These are phyloP conservation scores for Tephrocybe sp. DNA, from an alignment of 768 basidiomycete genomes.

Conservation along the genomic window DNA sequence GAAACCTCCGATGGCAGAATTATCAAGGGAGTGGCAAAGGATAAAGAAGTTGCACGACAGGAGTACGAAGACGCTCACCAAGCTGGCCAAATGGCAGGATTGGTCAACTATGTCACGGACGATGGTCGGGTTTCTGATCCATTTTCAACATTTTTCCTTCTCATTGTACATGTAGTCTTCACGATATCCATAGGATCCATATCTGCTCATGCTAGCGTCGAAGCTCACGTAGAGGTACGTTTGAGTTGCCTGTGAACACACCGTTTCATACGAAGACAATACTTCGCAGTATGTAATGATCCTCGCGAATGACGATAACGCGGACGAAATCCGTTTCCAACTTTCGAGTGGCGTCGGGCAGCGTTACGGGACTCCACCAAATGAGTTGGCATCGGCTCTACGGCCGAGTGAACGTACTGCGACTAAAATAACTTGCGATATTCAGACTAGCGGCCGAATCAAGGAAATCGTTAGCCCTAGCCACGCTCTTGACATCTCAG, in stretches of 20 bases:
- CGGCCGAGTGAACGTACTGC: slow-evolving; percentile 30
- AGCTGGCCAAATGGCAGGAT: slow-evolving; percentile 38
- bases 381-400: slow-evolving; percentile 30
- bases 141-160: not conserved
- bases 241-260: not conserved
- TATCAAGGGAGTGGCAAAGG: slow-evolving; percentile 46
- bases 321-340: slow-evolving; percentile 50
- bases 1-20: slow-evolving; percentile 39
- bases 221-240: slow-evolving; percentile 41
- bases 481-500: slow-evolving; percentile 33
- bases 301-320: slow-evolving; percentile 46
- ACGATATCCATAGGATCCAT: slow-evolving; percentile 57
- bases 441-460: slow-evolving; percentile 50
- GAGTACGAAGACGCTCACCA: slow-evolving; percentile 39
- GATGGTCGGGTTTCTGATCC: slow-evolving; percentile 40
- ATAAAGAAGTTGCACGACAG: slow-evolving; percentile 40
- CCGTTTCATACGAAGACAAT: not conserved
- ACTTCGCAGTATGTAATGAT: slow-evolving; percentile 47
- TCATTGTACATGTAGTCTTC: slow-evolving; percentile 38
- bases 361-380: slow-evolving; percentile 51
- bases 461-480: slow-evolving; percentile 39
- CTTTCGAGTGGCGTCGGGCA: slow-evolving; percentile 48
- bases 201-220: slow-evolving; percentile 38
- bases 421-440: slow-evolving; percentile 38
- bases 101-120: slow-evolving; percentile 48